These are phyloP conservation scores for Plasmodium gonderi DNA, from an alignment of 169 alveolate species.

Conservation along the genomic window DNA sequence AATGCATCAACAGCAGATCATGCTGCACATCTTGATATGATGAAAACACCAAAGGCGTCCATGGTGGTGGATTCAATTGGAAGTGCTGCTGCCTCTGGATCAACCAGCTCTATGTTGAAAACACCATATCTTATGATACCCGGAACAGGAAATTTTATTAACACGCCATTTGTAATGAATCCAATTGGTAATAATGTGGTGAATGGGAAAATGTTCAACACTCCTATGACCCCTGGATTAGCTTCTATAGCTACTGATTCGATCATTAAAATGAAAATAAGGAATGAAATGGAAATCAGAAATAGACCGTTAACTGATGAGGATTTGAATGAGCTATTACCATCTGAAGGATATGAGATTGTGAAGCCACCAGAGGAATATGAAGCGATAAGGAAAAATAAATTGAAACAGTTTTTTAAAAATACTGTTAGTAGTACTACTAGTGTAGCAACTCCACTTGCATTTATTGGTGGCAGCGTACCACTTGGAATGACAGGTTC, in stretches of 20 bases:
- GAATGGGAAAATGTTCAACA: background rate
- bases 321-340: conserved; percentile 95
- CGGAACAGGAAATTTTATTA: background rate
- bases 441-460: no score
- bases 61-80: background rate
- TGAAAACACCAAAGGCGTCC: background rate
- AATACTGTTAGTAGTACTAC: conserved; percentile 21
- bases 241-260: background rate
- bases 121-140: background rate
- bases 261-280: conserved; percentile 40
- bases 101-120: background rate
- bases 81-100: background rate
- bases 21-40: conserved; percentile 11
- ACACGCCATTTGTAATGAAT: conserved; percentile 20
- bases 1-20: background rate
- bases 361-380: conserved; percentile 93
- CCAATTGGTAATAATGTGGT: background rate
- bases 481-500: no score
- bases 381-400: conserved; percentile 79
- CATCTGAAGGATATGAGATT: conserved; percentile 93
- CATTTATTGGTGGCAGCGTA: no score
- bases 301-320: conserved; percentile 94
- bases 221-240: conserved; percentile 20
- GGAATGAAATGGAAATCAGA: conserved; percentile 76
- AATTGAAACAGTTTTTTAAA: conserved; percentile 73